These are phyloP conservation scores for Ophiocordyceps sinensis DNA, from an alignment of 2,329 filamentous ascomycete species.

Conservation along the genomic window DNA sequence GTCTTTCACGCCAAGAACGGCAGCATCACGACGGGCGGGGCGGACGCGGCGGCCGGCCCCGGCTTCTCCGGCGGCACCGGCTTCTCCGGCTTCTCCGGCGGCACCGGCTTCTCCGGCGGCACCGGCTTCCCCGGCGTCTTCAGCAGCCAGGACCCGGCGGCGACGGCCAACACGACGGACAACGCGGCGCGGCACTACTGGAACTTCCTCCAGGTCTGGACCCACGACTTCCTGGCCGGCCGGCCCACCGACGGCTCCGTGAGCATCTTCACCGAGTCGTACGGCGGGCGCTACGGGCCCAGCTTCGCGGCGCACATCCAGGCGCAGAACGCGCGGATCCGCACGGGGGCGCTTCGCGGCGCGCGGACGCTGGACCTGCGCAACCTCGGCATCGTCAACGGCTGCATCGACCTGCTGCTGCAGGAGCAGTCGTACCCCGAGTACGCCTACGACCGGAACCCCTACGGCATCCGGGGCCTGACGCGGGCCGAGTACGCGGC, in stretches of 20 bases:
- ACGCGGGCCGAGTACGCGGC: constrained; percentile 23
- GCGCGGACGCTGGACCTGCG: constrained; percentile 26
- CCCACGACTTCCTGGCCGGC: constrained; percentile 30
- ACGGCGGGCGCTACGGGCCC: constrained; percentile 56
- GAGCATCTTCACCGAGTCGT: constrained; percentile 54
- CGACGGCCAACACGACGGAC: constrained; percentile 33
- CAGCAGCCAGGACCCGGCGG: constrained; percentile 13
- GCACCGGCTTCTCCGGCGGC: too few relatives aligned
- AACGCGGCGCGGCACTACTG: constrained; percentile 42
- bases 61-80: too few relatives aligned
- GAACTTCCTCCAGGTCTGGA: constrained; percentile 1
- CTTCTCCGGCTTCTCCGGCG: constrained; percentile 16
- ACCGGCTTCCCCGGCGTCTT: constrained; percentile 21
- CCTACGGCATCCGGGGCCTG: constrained; percentile 45
- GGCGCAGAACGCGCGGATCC: constrained; percentile 42
- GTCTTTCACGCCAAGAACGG: constrained; percentile 35
- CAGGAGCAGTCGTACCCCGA: constrained; percentile 41
- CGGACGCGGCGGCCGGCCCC: too few relatives aligned
- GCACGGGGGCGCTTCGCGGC: constrained; percentile 18
- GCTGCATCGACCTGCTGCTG: constrained; percentile 48
- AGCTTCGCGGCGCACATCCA: constrained; percentile 44
- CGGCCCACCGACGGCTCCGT: constrained; percentile 39
- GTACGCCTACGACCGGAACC: constrained; percentile 43
- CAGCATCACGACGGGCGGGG: too few relatives aligned
- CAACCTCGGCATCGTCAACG: constrained; percentile 57